A percentile compares a stretch with the other conserved stretches of the same genome.
Conservation (phyloP, 2,329 filamentous ascomycete genomes). For the Pyrenophora seminiperda region DNA sequence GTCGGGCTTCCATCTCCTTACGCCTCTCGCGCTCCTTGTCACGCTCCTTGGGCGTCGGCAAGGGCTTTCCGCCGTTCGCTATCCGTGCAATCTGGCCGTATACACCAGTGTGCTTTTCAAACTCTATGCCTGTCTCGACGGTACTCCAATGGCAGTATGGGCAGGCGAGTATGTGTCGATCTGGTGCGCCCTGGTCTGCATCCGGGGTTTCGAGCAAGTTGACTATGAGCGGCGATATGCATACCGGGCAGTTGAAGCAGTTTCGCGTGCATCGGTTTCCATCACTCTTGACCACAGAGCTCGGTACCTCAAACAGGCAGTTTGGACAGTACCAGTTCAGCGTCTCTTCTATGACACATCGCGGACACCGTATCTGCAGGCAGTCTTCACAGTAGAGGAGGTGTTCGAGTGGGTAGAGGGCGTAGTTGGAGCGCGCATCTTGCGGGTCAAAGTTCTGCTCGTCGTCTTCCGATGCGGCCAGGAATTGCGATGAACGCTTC, state of each 20-base stretch:
- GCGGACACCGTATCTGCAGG: conserved; percentile 89
- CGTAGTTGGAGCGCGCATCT: conserved; percentile 83
- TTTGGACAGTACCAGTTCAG: conserved; percentile 94
- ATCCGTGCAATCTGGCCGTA: conserved; percentile 77
- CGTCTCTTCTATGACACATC: conserved; percentile 91
- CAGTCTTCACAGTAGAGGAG: conserved; percentile 97
- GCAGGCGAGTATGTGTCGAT: conserved; percentile 80
- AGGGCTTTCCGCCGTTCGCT: conserved; percentile 55
- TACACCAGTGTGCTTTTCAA: conserved; percentile 87
- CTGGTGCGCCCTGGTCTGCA: conserved; percentile 40
- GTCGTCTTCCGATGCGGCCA: conserved; percentile 64
- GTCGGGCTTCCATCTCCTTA: conserved; percentile 36
- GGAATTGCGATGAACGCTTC: conserved; percentile 44
- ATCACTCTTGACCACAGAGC: conserved; percentile 87
- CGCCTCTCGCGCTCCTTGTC: conserved; percentile 48
- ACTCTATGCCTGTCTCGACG: conserved; percentile 84
- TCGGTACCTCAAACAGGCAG: conserved; percentile 94
- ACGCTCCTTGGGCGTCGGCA: conserved; percentile 49
- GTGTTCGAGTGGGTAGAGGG: conserved; percentile 89
- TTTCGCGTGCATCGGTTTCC: conserved; percentile 94
- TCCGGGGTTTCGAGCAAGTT: conserved; percentile 66
- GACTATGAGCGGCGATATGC: conserved; percentile 78
- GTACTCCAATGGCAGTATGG: conserved; percentile 93
- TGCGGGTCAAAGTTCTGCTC: conserved; percentile 85
- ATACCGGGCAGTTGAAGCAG: conserved; percentile 94